phyloP scores from a whole-genome alignment of 2,329 filamentous ascomycete species.

The Trichoderma sp. region DNA sequence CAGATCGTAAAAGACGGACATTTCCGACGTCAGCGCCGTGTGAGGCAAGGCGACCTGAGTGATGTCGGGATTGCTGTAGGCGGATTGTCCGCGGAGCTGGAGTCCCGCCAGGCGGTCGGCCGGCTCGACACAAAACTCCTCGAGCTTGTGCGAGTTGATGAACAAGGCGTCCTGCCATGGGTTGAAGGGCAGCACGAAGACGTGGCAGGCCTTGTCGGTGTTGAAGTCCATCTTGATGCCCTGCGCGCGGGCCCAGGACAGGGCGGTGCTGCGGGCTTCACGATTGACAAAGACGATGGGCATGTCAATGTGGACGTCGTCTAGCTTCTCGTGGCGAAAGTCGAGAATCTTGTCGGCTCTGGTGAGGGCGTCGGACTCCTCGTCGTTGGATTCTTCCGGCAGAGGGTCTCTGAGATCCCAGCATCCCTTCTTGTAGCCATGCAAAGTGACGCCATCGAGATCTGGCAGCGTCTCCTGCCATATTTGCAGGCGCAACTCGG shows the following conservation, averaged over 20 bases:
- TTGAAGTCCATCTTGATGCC: neutral
- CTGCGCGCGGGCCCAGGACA: neutral
- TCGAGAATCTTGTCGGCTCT: neutral
- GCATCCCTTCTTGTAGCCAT: neutral
- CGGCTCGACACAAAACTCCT: neutral
- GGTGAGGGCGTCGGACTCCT: neutral
- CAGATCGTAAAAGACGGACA: neutral
- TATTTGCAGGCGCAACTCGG: constrained; percentile 2
- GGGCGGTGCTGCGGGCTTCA: neutral
- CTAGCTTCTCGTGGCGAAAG: neutral
- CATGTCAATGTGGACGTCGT: neutral
- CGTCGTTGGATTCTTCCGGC: neutral
- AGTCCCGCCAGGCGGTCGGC: neutral
- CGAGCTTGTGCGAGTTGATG: neutral
- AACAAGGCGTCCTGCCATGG: neutral
- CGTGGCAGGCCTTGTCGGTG: neutral
- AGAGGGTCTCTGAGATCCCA: neutral
- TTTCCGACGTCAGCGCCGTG: neutral
- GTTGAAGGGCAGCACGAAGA: neutral
- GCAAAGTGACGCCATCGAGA: neutral
- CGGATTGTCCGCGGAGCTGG: neutral
- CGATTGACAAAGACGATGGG: neutral
- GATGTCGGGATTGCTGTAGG: neutral
- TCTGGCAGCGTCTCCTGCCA: neutral
- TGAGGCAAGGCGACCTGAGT: neutral